Percentiles rank a stretch among this genome's conserved stretches.
Evolutionary conservation across 1,284 basidiomycete species (phyloP).

Genomic region (Melampsora americana): DNA sequence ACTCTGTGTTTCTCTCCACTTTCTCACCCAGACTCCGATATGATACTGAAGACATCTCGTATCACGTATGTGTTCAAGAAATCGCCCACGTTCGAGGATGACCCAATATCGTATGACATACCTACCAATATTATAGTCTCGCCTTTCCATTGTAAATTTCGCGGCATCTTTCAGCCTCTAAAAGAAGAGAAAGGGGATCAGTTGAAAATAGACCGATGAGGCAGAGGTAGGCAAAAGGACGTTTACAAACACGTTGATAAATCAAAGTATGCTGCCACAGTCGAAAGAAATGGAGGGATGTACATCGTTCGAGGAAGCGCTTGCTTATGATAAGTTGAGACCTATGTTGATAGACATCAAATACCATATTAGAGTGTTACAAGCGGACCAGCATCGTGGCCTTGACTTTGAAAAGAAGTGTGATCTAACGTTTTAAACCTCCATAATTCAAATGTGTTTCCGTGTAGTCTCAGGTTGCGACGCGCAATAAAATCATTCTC

Average conservation of each 20-base stretch:
- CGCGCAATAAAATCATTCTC: neutral
- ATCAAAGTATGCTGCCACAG: neutral
- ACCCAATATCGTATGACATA: conserved; percentile 4
- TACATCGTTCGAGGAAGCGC: neutral
- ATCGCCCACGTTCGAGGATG: neutral
- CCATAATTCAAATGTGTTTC: neutral
- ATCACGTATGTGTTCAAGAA: neutral
- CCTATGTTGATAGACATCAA: neutral
- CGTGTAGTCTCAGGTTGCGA: neutral
- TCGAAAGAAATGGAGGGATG: neutral
- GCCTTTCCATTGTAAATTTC: neutral
- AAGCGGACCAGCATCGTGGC: neutral
- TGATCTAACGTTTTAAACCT: neutral
- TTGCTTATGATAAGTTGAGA: neutral
- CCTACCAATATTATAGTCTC: neutral
- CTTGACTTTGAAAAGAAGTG: neutral
- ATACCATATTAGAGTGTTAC: neutral
- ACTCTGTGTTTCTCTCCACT: neutral
- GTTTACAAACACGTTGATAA: neutral
- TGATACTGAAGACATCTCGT: neutral
- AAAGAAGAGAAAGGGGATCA: neutral
- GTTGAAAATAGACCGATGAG: neutral
- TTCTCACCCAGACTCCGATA: neutral
- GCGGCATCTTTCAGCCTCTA: neutral
- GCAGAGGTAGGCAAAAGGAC: neutral